These are phyloP conservation scores for Lipomyces sp. DNA, from an alignment of 805 yeast species.

Conservation along the genomic window DNA sequence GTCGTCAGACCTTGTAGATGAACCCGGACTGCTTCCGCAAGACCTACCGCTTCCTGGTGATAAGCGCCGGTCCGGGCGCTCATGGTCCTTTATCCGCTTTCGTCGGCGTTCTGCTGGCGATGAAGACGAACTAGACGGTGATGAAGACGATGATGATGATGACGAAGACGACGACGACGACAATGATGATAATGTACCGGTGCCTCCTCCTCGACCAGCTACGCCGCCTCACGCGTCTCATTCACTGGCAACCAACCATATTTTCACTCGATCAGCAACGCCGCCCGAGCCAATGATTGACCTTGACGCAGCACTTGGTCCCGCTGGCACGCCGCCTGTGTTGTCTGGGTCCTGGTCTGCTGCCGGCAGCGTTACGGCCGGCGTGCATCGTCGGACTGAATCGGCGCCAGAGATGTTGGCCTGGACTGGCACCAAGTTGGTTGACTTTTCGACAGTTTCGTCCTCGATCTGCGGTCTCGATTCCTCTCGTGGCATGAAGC, in stretches of 20 bases:
- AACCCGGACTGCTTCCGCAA: constrained; percentile 10
- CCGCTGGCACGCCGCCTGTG: constrained; percentile 43
- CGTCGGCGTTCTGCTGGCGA: constrained; percentile 25
- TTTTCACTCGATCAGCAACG: constrained; percentile 32
- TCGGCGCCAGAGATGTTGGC: constrained; percentile 58
- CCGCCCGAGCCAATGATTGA: constrained; percentile 61
- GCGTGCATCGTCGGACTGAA: constrained; percentile 57
- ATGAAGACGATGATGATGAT: constrained; percentile 25
- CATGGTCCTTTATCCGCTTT: constrained; percentile 49
- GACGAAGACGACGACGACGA: constrained; percentile 25
- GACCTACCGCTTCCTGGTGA: constrained; percentile 30
- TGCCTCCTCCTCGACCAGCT: constrained; percentile 28
- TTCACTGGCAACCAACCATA: constrained; percentile 32
- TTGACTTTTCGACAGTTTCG: constrained; percentile 29
- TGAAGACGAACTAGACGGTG: constrained; percentile 28
- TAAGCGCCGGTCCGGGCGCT: constrained; percentile 41
- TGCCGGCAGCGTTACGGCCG: constrained; percentile 17
- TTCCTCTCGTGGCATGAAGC: constrained; percentile 38
- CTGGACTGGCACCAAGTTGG: constrained; percentile 26
- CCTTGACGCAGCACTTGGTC: constrained; percentile 57
- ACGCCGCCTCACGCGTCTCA: constrained; percentile 36
- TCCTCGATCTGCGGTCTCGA: constrained; percentile 15
- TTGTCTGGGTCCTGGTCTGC: constrained; percentile 25
- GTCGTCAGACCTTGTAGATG: not conserved
- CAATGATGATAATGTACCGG: constrained; percentile 19